phyloP scores from a whole-genome alignment of 1,284 basidiomycete species.

The Wallemia hederae region DNA sequence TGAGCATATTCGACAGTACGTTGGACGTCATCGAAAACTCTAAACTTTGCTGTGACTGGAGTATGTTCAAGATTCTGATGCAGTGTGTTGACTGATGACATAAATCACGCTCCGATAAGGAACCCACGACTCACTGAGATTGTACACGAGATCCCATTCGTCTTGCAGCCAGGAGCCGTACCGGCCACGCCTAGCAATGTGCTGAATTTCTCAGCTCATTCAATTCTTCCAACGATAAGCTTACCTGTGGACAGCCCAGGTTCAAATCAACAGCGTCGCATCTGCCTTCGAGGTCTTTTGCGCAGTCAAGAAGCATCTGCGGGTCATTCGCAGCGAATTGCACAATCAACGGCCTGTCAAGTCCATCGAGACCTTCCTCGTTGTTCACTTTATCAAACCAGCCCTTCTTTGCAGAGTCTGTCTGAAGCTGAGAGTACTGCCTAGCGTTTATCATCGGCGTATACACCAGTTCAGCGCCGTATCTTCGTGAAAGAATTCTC shows the following conservation, averaged over 20 bases:
- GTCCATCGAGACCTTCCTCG: slow-evolving; percentile 17
- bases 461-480: slow-evolving; percentile 58
- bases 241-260: slow-evolving; percentile 16
- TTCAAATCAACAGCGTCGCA: slow-evolving; percentile 89
- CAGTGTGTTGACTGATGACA: slow-evolving; percentile 39
- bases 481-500: slow-evolving; percentile 59
- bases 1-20: slow-evolving; percentile 75
- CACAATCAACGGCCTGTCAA: slow-evolving; percentile 58
- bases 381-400: slow-evolving; percentile 35
- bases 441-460: slow-evolving; percentile 96
- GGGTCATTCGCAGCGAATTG: slow-evolving; percentile 84
- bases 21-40: slow-evolving; percentile 57
- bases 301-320: slow-evolving; percentile 40
- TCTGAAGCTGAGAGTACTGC: slow-evolving; percentile 31
- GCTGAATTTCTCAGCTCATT: slow-evolving; percentile 56
- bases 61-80: slow-evolving; percentile 45
- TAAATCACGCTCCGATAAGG: background rate
- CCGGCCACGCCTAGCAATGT: slow-evolving; percentile 58
- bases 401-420: slow-evolving; percentile 26
- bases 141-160: slow-evolving; percentile 63
- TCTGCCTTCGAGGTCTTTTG: slow-evolving; percentile 35
- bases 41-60: slow-evolving; percentile 87
- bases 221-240: background rate
- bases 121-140: slow-evolving; percentile 30
- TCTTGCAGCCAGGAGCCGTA: slow-evolving; percentile 85